Conservation (phyloP, 345 rosid species). For the Hevea brasiliensis region DNA sequence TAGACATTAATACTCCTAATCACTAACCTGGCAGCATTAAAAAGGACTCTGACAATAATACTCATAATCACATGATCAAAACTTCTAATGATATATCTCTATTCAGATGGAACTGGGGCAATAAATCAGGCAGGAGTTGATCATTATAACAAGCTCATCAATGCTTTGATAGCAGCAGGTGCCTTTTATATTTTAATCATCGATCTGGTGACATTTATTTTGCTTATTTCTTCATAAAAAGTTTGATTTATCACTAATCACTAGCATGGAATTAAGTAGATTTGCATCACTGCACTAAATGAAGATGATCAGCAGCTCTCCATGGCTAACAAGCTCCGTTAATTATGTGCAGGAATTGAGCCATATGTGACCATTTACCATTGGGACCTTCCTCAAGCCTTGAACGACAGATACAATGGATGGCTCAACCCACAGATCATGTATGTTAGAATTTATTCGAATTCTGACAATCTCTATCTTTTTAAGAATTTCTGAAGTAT, state of each 20-base stretch:
- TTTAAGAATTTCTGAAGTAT: background rate
- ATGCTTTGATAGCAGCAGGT: conserved; percentile 82
- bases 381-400: conserved; percentile 98
- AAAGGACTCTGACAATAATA: no score
- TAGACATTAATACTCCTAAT: no score
- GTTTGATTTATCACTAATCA: no score
- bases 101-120: conserved; percentile 68
- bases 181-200: background rate
- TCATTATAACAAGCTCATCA: conserved; percentile 77
- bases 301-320: no score
- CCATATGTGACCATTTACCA: conserved; percentile 91
- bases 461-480: no score
- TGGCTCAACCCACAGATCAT: conserved; percentile 76
- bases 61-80: background rate
- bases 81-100: background rate
- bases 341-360: conserved; percentile 57
- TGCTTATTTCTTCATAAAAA: no score
- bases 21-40: no score
- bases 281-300: no score
- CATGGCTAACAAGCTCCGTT: no score
- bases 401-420: conserved; percentile 72
- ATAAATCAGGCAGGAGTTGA: conserved; percentile 91
- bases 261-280: no score
- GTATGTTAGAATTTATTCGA: no score
- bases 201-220: no score